phyloP scores from a whole-genome alignment of 305 asterid species.

The Fraxinus xanthoxyloides region DNA sequence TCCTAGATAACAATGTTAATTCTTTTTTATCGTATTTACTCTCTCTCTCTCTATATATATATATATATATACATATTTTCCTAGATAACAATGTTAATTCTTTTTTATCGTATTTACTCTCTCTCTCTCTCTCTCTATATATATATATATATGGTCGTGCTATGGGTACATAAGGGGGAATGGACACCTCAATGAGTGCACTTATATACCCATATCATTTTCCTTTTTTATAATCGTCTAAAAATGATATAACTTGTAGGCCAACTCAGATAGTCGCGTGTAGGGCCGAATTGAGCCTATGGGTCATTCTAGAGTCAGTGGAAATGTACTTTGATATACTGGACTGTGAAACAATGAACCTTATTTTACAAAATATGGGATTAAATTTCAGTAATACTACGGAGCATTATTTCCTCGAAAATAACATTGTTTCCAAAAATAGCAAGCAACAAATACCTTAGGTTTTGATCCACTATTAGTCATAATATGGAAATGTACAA shows the following conservation, averaged over 20 bases:
- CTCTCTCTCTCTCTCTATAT: too few relatives aligned
- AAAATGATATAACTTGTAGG: background rate
- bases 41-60: background rate
- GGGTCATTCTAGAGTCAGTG: background rate
- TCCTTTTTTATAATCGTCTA: background rate
- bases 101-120: too few relatives aligned
- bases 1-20: background rate
- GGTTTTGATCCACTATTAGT: background rate
- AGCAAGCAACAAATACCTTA: background rate
- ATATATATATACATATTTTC: too few relatives aligned
- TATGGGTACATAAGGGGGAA: too few relatives aligned
- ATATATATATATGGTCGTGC: too few relatives aligned
- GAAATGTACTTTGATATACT: background rate
- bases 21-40: background rate
- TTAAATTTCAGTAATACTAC: background rate
- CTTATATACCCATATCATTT: too few relatives aligned
- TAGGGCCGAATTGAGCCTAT: background rate
- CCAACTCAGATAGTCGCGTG: background rate
- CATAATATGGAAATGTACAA: background rate
- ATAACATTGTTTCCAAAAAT: background rate
- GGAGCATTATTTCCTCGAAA: background rate
- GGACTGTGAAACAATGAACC: background rate
- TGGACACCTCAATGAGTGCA: too few relatives aligned
- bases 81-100: too few relatives aligned
- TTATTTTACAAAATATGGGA: background rate